These are phyloP conservation scores for Vaccinium macrocarpon DNA, from an alignment of 148 eudicot species.

Conservation along the genomic window DNA sequence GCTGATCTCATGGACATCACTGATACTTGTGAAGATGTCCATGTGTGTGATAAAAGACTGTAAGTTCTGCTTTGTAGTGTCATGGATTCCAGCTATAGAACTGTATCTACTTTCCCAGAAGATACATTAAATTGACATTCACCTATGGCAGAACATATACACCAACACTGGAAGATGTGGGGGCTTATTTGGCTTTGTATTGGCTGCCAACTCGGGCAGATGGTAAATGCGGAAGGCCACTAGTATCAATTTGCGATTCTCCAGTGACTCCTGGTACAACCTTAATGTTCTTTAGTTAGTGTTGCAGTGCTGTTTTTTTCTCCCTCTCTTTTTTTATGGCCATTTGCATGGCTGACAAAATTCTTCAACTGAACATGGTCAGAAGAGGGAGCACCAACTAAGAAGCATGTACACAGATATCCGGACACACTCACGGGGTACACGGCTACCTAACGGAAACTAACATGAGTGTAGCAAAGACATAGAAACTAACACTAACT, in stretches of 20 bases:
- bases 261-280: conserved; percentile 77
- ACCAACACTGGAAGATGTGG: conserved; percentile 87
- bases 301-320: conserved; percentile 4
- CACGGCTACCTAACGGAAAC: background rate
- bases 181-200: conserved; percentile 69
- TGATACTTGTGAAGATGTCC: conserved; percentile 38
- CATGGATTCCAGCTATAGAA: conserved; percentile 6
- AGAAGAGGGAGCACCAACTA: background rate
- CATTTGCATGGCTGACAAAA: background rate
- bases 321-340: background rate
- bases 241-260: conserved; percentile 57
- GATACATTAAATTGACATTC: conserved; percentile 9
- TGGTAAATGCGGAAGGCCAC: conserved; percentile 71
- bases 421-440: background rate
- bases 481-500: too few relatives aligned
- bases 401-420: background rate
- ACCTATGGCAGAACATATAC: conserved; percentile 61
- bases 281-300: conserved; percentile 1
- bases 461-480: too few relatives aligned
- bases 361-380: background rate
- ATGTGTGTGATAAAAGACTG: conserved; percentile 56
- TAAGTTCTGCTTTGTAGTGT: conserved; percentile 37
- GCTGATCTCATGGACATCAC: conserved; percentile 49
- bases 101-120: conserved; percentile 1
- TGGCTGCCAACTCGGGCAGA: conserved; percentile 93